phyloP scores from a whole-genome alignment of 129 eudicot species.

The Oenanthe sinensis region DNA sequence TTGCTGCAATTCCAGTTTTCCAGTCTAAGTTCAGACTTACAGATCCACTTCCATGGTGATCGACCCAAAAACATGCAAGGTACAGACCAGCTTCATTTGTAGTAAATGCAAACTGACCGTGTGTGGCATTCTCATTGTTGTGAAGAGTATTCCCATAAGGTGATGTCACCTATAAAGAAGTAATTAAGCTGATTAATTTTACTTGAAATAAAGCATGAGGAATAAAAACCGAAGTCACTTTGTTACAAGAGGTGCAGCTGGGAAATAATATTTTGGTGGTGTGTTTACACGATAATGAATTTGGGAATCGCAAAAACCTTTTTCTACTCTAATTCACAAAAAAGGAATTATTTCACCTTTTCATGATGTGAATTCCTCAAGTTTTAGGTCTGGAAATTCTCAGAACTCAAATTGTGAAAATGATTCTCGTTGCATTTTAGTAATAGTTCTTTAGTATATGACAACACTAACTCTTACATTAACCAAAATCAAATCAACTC shows the following conservation, averaged over 20 bases:
- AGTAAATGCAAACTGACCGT: constrained; percentile 92
- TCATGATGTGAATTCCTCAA: too few species aligned
- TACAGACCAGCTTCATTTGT: constrained; percentile 75
- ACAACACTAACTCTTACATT: not conserved
- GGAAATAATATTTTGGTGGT: not conserved
- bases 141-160: constrained; percentile 80
- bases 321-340: not conserved
- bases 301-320: not conserved
- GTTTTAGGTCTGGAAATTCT: not conserved
- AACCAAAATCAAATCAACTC: not conserved
- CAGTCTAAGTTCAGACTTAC: constrained; percentile 81
- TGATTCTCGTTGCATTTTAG: not conserved
- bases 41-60: constrained; percentile 51
- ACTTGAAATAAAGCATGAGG: not conserved
- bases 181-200: not conserved
- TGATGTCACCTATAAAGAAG: constrained; percentile 66
- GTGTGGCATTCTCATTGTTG: constrained; percentile 55
- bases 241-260: not conserved
- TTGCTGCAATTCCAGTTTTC: constrained; percentile 94
- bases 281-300: not conserved
- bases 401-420: not conserved
- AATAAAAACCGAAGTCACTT: not conserved
- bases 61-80: constrained; percentile 73
- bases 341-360: too few species aligned
- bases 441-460: not conserved